A percentile compares a stretch with the other conserved stretches of the same genome.
These are phyloP conservation scores for Anaeramoeba flamelloides DNA, from an alignment of 78 protist genomes.

Conservation along the genomic window DNA sequence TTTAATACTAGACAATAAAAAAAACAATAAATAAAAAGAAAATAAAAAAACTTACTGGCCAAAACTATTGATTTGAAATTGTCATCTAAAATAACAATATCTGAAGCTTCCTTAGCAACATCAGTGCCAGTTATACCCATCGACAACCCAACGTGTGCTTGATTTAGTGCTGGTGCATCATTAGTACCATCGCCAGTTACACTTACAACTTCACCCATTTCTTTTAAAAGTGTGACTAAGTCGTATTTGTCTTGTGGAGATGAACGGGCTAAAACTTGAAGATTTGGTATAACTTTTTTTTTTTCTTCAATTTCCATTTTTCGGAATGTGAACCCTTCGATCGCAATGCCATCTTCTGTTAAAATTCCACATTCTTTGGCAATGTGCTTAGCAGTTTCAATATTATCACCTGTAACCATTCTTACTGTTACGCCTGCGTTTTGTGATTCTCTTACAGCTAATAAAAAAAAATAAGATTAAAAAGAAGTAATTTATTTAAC, in stretches of 20 bases:
- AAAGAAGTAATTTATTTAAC: too few species aligned
- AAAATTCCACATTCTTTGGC: slow-evolving; percentile 78
- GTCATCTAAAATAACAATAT: slow-evolving; percentile 81
- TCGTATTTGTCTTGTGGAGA: slow-evolving; percentile 70
- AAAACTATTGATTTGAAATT: slow-evolving; percentile 74
- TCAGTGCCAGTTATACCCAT: slow-evolving; percentile 53
- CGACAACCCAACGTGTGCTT: slow-evolving; percentile 51
- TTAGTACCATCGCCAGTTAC: slow-evolving; percentile 96
- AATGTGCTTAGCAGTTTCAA: slow-evolving; percentile 70
- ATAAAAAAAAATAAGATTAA: too few species aligned
- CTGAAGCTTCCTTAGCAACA: slow-evolving; percentile 56
- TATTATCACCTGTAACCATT: slow-evolving; percentile 95
- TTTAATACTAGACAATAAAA: too few species aligned
- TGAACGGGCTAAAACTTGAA: slow-evolving; percentile 78
- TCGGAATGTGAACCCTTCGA: slow-evolving; percentile 69
- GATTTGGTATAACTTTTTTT: slow-evolving; percentile 35
- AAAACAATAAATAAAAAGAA: too few species aligned
- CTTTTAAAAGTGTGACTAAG: slow-evolving; percentile 51
- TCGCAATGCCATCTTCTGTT: slow-evolving; percentile 37
- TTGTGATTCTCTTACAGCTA: slow-evolving; percentile 60
- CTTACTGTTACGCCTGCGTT: slow-evolving; percentile 79
- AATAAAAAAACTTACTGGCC: too few species aligned
- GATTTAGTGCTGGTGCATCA: slow-evolving; percentile 62
- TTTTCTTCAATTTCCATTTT: slow-evolving; percentile 38
- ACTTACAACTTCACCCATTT: slow-evolving; percentile 80